phyloP scores from a whole-genome alignment of 148 eudicot genomes.

The Rhododendron kiyosumense region DNA sequence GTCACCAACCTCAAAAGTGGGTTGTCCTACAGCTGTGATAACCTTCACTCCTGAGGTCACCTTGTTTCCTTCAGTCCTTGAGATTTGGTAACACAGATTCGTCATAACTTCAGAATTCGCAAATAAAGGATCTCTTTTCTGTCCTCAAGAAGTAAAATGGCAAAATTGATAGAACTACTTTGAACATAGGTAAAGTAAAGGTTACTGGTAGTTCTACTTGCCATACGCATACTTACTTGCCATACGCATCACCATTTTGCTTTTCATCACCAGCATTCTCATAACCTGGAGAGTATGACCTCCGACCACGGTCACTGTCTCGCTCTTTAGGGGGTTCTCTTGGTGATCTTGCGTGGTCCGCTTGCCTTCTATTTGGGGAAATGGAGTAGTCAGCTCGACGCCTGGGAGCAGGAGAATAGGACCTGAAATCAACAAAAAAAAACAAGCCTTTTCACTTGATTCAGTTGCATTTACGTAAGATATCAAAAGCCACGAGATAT shows the following conservation, averaged over 20 bases:
- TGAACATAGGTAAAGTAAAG: background rate
- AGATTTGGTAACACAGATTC: background rate
- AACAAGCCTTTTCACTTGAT: background rate
- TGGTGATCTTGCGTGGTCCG: slow-evolving; percentile 42
- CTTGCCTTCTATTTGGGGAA: slow-evolving; percentile 54
- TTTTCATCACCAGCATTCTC: slow-evolving; percentile 23
- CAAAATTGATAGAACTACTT: background rate
- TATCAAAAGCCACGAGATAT: background rate
- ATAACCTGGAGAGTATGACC: slow-evolving; percentile 44
- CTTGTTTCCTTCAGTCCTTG: too few species aligned
- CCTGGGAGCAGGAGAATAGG: slow-evolving; percentile 54
- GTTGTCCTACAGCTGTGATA: too few species aligned
- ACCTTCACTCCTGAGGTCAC: too few species aligned
- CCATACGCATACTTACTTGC: slow-evolving; percentile 12
- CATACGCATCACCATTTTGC: slow-evolving; percentile 35
- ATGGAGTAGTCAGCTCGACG: slow-evolving; percentile 40
- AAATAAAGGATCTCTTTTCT: background rate
- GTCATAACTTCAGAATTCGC: background rate
- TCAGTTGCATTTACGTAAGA: background rate
- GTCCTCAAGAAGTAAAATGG: background rate
- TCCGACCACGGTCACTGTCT: slow-evolving; percentile 23
- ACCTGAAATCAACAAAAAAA: slow-evolving; percentile 28
- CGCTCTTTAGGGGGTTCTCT: slow-evolving; percentile 31
- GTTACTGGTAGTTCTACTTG: background rate
- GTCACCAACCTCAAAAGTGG: too few species aligned